Percentiles rank a stretch among this genome's conserved stretches.
Evolutionary conservation across 1,284 basidiomycete genomes (phyloP).

Genomic region (Leccinum subrobustum): DNA sequence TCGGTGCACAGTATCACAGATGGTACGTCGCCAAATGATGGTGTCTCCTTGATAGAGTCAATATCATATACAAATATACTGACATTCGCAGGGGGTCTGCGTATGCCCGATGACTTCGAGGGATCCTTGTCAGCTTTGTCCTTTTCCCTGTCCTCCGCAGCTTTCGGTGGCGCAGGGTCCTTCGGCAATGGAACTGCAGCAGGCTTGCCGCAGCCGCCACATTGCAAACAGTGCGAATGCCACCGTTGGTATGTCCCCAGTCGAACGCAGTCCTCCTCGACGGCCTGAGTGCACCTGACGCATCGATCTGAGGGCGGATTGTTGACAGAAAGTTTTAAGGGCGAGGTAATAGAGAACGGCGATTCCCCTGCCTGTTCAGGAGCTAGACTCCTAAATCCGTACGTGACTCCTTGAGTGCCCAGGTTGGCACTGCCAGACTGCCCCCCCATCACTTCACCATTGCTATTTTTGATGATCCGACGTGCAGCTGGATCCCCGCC

Average conservation of each 20-base stretch:
- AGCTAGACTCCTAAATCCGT: slow-evolving; percentile 87
- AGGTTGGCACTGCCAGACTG: slow-evolving; percentile 49
- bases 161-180: slow-evolving; percentile 43
- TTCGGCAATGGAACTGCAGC: slow-evolving; percentile 64
- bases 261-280: slow-evolving; percentile 96
- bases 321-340: slow-evolving; percentile 50
- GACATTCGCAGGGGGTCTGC: slow-evolving; percentile 78
- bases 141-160: slow-evolving; percentile 41
- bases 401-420: slow-evolving; percentile 79
- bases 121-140: slow-evolving; percentile 42
- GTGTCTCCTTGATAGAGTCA: slow-evolving; percentile 59
- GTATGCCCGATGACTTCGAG: slow-evolving; percentile 60
- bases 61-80: slow-evolving; percentile 74
- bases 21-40: slow-evolving; percentile 69
- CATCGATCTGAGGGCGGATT: slow-evolving; percentile 88
- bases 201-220: slow-evolving; percentile 74
- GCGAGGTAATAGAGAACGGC: slow-evolving; percentile 55
- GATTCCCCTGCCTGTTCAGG: slow-evolving; percentile 88
- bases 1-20: slow-evolving; percentile 74
- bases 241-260: slow-evolving; percentile 93
- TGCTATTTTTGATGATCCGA: slow-evolving; percentile 64
- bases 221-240: slow-evolving; percentile 93
- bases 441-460: slow-evolving; percentile 56
- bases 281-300: slow-evolving; percentile 83
- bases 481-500: slow-evolving; percentile 78